Evolutionary conservation across 768 basidiomycete species (phyloP).

Genomic region (Russula griseocarnosa): DNA sequence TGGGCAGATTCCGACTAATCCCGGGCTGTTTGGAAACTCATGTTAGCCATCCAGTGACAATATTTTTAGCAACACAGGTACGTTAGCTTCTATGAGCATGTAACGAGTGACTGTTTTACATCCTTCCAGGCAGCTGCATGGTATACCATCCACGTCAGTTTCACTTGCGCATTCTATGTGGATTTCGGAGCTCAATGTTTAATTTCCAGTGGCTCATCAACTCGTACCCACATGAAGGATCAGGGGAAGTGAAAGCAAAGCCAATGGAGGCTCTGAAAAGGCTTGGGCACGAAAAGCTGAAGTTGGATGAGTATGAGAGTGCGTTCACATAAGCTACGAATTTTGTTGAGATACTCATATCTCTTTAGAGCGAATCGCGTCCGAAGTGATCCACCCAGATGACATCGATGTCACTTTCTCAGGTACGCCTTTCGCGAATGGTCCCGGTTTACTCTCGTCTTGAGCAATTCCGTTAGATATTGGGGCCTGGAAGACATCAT

Average conservation of each 20-base stretch:
- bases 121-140: constrained; percentile 64
- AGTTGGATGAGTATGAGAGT: constrained; percentile 92
- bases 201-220: constrained; percentile 61
- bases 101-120: constrained; percentile 1
- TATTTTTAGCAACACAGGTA: constrained; percentile 52
- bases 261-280: constrained; percentile 66
- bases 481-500: constrained; percentile 93
- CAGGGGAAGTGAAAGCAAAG: constrained; percentile 63
- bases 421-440: constrained; percentile 44
- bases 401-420: constrained; percentile 74
- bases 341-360: not conserved
- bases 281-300: constrained; percentile 65
- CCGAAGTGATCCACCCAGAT: constrained; percentile 89
- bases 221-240: constrained; percentile 43
- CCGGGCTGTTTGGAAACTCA: not conserved
- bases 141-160: constrained; percentile 66
- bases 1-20: constrained; percentile 21
- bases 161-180: not conserved
- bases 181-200: constrained; percentile 3
- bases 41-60: constrained; percentile 35
- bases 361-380: constrained; percentile 73
- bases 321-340: constrained; percentile 32
- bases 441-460: not conserved
- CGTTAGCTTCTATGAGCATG: constrained; percentile 24
- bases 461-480: constrained; percentile 52